Percentiles rank a stretch among this genome's conserved stretches.
Conservation (phyloP, 176 grass and related monocot genomes). For the Avena insularis region DNA sequence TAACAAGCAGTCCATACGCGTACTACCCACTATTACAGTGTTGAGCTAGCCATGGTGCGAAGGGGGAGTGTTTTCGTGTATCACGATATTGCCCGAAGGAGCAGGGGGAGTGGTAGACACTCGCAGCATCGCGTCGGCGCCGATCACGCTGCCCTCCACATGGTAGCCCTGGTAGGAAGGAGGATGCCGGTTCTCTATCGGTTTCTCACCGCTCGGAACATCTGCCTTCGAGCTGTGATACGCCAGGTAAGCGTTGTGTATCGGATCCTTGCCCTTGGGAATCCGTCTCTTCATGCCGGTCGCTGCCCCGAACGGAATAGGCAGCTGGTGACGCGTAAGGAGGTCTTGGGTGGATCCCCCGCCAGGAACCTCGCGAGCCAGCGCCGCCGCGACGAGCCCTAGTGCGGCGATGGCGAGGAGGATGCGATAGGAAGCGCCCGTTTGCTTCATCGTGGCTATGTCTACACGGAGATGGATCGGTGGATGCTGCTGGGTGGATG, state of each 20-base stretch:
- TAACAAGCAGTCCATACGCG: background rate
- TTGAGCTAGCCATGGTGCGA: background rate
- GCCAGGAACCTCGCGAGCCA: constrained; percentile 3
- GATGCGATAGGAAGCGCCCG: background rate
- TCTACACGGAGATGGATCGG: background rate
- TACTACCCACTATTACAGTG: background rate
- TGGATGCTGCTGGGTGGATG: background rate
- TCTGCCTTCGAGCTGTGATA: background rate
- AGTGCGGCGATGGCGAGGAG: background rate
- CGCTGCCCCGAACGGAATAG: too few relatives aligned
- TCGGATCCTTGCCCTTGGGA: too few relatives aligned
- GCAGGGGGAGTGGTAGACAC: background rate
- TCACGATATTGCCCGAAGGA: background rate
- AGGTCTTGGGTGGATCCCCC: too few relatives aligned
- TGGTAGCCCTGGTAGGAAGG: background rate
- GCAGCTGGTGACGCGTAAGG: too few relatives aligned
- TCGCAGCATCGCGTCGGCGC: background rate
- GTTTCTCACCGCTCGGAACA: background rate
- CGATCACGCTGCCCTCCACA: background rate
- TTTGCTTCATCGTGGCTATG: background rate
- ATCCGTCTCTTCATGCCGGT: too few relatives aligned
- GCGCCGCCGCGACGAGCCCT: background rate
- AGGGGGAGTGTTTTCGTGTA: background rate
- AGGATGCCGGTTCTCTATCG: background rate
- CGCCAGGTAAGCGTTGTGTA: background rate